A percentile compares a stretch with the other conserved stretches of the same genome.
Conservation (phyloP, 2,329 filamentous ascomycete species). For the Fusarium veterinarium region DNA sequence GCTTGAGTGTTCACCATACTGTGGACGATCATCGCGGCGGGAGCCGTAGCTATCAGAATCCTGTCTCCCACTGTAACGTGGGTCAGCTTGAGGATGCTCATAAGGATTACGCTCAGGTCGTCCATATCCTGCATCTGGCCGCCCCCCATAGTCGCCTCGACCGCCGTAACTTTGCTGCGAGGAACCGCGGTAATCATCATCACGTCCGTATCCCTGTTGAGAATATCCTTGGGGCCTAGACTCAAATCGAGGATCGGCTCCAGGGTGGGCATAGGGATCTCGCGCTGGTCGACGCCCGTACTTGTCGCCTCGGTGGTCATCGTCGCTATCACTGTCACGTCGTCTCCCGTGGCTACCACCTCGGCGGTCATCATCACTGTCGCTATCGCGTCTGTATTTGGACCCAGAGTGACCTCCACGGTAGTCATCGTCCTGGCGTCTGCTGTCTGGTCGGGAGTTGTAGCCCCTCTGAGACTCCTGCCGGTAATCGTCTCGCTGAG, state of each 20-base stretch:
- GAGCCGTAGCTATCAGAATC: slow-evolving; percentile 9
- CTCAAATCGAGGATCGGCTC: slow-evolving; percentile 28
- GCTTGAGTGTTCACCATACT: slow-evolving; percentile 3
- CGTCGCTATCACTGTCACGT: background rate
- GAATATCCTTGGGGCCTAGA: slow-evolving; percentile 18
- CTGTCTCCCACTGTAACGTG: slow-evolving; percentile 11
- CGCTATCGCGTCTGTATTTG: background rate
- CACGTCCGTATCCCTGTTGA: slow-evolving; percentile 9
- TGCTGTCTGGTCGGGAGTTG: background rate
- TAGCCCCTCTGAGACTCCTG: slow-evolving; percentile 2
- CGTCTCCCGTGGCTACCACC: slow-evolving; percentile 2
- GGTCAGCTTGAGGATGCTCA: slow-evolving; percentile 20
- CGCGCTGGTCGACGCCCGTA: background rate
- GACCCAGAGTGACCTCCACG: slow-evolving; percentile 1
- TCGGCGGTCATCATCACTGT: slow-evolving; percentile 3
- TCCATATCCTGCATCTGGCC: background rate
- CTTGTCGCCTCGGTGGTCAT: slow-evolving; percentile 2
- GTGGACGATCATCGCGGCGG: slow-evolving; percentile 12
- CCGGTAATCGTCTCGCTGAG: slow-evolving; percentile 4
- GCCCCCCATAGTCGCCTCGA: slow-evolving; percentile 2
- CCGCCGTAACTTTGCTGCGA: slow-evolving; percentile 15
- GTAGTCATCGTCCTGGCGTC: slow-evolving; percentile 16
- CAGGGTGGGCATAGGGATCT: slow-evolving; percentile 26
- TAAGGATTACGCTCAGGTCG: slow-evolving; percentile 1
- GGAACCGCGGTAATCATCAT: slow-evolving; percentile 6